These are phyloP conservation scores for Plasmodium cynomolgi DNA, from an alignment of 169 alveolate species.

Conservation along the genomic window DNA sequence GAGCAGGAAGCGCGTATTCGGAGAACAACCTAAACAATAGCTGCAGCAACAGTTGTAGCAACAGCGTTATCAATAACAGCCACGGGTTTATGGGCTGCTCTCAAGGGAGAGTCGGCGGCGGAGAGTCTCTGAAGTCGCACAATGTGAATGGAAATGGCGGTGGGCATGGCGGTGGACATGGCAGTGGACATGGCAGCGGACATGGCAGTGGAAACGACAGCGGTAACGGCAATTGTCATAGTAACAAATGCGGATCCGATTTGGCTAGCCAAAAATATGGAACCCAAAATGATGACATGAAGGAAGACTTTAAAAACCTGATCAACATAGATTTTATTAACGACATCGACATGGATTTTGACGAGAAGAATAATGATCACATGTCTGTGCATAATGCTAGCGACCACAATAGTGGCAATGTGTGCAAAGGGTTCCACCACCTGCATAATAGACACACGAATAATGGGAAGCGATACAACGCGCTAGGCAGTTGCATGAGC, in stretches of 20 bases:
- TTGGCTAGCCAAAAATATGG: slow-evolving; percentile 17
- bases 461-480: neutral
- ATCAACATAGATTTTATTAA: slow-evolving; percentile 68
- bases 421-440: neutral
- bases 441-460: neutral
- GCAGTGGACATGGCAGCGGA: neutral
- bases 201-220: neutral
- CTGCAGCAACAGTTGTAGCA: neutral
- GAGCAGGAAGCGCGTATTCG: neutral
- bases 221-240: neutral
- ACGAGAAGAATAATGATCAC: slow-evolving; percentile 6
- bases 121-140: neutral
- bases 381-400: neutral
- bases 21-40: neutral
- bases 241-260: neutral
- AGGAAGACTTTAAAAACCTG: slow-evolving; percentile 55
- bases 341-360: slow-evolving; percentile 64
- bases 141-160: neutral
- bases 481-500: neutral
- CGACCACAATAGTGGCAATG: neutral
- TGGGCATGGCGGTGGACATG: too few relatives aligned
- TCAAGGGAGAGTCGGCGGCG: neutral
- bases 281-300: slow-evolving; percentile 43
- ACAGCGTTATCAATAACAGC: neutral
- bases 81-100: neutral